Conservation (phyloP, 1,284 basidiomycete genomes). For the Thelephora terrestris region DNA sequence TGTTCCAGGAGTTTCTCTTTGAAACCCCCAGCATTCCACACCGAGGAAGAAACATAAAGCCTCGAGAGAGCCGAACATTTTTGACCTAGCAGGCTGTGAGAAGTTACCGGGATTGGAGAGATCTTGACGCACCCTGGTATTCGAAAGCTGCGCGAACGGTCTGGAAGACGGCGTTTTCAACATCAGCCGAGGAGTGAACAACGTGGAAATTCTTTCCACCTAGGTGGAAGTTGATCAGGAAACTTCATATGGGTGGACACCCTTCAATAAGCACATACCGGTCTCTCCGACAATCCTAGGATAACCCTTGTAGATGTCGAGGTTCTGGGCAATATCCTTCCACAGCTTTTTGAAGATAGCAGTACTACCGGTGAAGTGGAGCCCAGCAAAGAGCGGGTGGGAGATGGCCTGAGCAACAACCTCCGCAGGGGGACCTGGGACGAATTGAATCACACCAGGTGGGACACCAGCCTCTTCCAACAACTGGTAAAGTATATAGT, state of each 20-base stretch:
- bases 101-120: background rate
- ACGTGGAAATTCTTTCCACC: conserved; percentile 99
- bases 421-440: conserved; percentile 78
- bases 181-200: conserved; percentile 80
- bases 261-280: conserved; percentile 18
- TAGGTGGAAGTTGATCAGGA: background rate
- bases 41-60: conserved; percentile 78
- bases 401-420: conserved; percentile 77
- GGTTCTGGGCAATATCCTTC: conserved; percentile 89
- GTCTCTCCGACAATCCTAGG: conserved; percentile 96
- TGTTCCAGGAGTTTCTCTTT: conserved; percentile 71
- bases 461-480: conserved; percentile 92
- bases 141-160: conserved; percentile 89
- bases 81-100: conserved; percentile 45
- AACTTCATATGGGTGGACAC: background rate
- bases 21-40: conserved; percentile 80
- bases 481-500: conserved; percentile 90
- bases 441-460: conserved; percentile 93
- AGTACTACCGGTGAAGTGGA: conserved; percentile 98
- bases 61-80: conserved; percentile 96
- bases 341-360: conserved; percentile 91
- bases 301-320: conserved; percentile 82
- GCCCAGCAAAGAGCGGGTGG: conserved; percentile 74
- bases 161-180: conserved; percentile 84
- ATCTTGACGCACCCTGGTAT: conserved; percentile 66